phyloP scores from a whole-genome alignment of 164 flowering plant species.

The Aristolochia californica region DNA sequence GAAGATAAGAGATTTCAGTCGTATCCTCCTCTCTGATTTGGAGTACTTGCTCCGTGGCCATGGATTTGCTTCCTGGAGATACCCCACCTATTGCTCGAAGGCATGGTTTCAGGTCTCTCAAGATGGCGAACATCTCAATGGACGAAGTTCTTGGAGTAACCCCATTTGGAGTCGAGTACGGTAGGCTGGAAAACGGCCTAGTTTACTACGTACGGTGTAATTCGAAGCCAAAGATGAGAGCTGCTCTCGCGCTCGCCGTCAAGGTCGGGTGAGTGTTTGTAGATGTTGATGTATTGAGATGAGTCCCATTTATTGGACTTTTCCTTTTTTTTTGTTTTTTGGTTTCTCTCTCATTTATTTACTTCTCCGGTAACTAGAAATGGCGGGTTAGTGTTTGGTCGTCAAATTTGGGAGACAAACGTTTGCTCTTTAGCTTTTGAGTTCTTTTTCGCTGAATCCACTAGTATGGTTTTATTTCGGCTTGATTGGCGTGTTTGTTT shows the following conservation, averaged over 20 bases:
- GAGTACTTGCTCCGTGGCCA: conserved; percentile 11
- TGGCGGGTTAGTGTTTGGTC: too few relatives aligned
- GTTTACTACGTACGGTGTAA: conserved; percentile 71
- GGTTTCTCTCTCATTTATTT: too few relatives aligned
- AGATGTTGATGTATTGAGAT: not conserved
- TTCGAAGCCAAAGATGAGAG: conserved; percentile 86
- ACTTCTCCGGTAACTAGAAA: too few relatives aligned
- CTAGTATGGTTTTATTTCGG: too few relatives aligned
- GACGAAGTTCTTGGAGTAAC: conserved; percentile 37
- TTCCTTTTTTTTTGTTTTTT: too few relatives aligned
- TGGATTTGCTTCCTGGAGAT: conserved; percentile 85
- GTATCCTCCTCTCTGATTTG: not conserved
- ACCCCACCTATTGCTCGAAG: conserved; percentile 33
- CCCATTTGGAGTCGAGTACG: conserved; percentile 65
- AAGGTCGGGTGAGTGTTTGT: conserved; percentile 63
- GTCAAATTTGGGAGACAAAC: too few relatives aligned
- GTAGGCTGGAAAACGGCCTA: conserved; percentile 77
- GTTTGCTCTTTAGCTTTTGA: too few relatives aligned
- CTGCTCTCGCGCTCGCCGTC: conserved; percentile 90
- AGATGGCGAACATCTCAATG: conserved; percentile 50
- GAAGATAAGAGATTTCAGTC: too few relatives aligned
- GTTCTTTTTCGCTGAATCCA: too few relatives aligned
- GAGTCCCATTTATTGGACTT: not conserved
- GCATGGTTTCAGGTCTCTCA: conserved; percentile 76
- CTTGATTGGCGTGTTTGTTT: too few relatives aligned